A percentile compares a stretch with the other conserved stretches of the same genome.
Evolutionary conservation across 352 stramenopile genomes (phyloP).

Genomic region (Globisporangium mamillatum): DNA sequence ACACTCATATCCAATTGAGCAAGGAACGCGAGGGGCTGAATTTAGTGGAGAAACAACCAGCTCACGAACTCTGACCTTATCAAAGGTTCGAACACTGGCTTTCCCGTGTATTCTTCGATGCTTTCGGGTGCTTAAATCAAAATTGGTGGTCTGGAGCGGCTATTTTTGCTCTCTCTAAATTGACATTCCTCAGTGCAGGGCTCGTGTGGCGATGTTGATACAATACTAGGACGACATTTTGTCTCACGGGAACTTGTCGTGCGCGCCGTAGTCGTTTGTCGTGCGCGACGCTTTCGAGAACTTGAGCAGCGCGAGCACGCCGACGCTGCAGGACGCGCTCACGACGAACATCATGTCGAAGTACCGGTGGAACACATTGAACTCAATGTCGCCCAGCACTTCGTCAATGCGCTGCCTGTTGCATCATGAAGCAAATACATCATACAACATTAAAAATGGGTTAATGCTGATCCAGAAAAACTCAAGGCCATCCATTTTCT

Average conservation of each 20-base stretch:
- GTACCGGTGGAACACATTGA: slow-evolving; percentile 81
- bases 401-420: slow-evolving; percentile 74
- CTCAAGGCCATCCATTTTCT: background rate
- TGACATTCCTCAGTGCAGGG: background rate
- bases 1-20: too few species aligned
- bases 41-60: too few species aligned
- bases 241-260: slow-evolving; percentile 77
- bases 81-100: background rate
- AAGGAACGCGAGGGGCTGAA: too few species aligned
- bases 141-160: background rate
- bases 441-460: background rate
- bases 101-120: background rate
- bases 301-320: slow-evolving; percentile 57
- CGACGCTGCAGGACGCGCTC: slow-evolving; percentile 64
- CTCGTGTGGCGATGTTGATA: background rate
- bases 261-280: slow-evolving; percentile 61
- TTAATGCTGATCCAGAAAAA: background rate
- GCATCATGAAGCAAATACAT: background rate
- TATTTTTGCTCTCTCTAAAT: background rate
- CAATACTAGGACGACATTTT: background rate
- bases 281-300: slow-evolving; percentile 80
- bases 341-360: slow-evolving; percentile 86
- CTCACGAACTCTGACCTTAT: too few species aligned
- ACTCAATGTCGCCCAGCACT: slow-evolving; percentile 80
- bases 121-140: background rate